Percentiles rank a stretch among this genome's conserved stretches.
These are phyloP conservation scores for Alternaria postmessia DNA, from an alignment of 2,329 filamentous ascomycete genomes.

Conservation along the genomic window DNA sequence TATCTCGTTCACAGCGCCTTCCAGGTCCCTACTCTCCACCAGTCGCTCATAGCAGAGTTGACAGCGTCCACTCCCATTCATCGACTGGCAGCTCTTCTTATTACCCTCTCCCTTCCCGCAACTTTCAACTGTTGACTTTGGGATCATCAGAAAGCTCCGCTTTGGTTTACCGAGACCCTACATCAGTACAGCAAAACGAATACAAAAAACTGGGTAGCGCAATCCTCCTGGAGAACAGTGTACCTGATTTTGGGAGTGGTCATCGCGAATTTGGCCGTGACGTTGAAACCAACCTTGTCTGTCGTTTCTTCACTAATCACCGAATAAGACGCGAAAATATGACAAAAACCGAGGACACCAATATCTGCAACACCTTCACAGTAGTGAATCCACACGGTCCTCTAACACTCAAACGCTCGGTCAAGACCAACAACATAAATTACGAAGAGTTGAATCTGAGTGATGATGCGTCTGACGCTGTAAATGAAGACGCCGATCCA, in stretches of 20 bases:
- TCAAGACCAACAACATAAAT: background rate
- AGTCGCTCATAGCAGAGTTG: background rate
- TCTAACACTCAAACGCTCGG: background rate
- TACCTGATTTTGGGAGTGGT: background rate
- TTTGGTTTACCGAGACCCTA: background rate
- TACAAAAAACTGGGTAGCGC: background rate
- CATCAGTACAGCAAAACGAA: background rate
- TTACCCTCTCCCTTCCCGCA: background rate
- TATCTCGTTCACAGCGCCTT: background rate
- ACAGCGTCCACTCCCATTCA: background rate
- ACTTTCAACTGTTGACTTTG: background rate
- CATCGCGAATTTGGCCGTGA: conserved; percentile 10
- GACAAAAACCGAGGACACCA: background rate
- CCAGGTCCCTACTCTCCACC: background rate
- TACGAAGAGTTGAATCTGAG: background rate
- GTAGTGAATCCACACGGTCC: background rate
- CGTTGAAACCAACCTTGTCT: conserved; percentile 7
- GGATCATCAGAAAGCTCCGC: background rate
- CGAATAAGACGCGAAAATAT: background rate
- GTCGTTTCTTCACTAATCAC: background rate
- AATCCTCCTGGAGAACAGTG: background rate
- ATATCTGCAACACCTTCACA: background rate
- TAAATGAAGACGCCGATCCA: background rate
- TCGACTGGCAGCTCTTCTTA: background rate
- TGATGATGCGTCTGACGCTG: background rate